Evolutionary conservation across 768 basidiomycete species (phyloP).

Genomic region (Mycena leptocephala): DNA sequence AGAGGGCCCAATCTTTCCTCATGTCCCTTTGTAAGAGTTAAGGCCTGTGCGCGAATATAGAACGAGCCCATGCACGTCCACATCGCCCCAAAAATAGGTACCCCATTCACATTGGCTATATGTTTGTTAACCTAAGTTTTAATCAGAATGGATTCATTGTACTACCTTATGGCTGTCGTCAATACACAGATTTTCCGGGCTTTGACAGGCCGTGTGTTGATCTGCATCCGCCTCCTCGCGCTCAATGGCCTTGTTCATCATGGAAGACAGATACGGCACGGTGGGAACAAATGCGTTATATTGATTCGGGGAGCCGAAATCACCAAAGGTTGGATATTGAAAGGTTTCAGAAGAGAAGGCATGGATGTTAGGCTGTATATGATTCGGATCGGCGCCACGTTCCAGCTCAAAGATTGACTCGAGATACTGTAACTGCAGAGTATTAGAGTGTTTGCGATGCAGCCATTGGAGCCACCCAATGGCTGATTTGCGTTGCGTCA

Average conservation of each 20-base stretch:
- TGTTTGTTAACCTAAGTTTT: slow-evolving; percentile 48
- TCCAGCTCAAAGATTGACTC: slow-evolving; percentile 38
- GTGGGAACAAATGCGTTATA: slow-evolving; percentile 44
- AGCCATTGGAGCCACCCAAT: too few relatives aligned
- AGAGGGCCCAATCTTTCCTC: neutral
- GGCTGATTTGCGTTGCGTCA: too few relatives aligned
- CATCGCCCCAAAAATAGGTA: slow-evolving; percentile 39
- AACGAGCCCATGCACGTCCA: slow-evolving; percentile 44
- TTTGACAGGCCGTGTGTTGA: too few relatives aligned
- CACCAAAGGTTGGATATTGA: neutral
- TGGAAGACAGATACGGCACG: slow-evolving; percentile 36
- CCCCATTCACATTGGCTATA: slow-evolving; percentile 40
- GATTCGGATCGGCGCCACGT: neutral
- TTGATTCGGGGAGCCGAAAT: neutral
- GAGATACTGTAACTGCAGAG: slow-evolving; percentile 38
- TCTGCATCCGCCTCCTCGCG: slow-evolving; percentile 41
- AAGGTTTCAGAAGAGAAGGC: neutral
- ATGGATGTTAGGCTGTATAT: neutral
- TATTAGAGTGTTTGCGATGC: too few relatives aligned
- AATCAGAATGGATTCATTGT: too few relatives aligned
- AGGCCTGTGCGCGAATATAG: slow-evolving; percentile 11
- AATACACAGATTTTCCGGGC: too few relatives aligned
- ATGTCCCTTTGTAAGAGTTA: neutral
- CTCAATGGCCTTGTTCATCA: slow-evolving; percentile 44
- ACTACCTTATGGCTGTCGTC: too few relatives aligned